Base-by-base conservation (phyloP, 176 grass and related monocot genomes). In the Juncus effusus region DNA sequence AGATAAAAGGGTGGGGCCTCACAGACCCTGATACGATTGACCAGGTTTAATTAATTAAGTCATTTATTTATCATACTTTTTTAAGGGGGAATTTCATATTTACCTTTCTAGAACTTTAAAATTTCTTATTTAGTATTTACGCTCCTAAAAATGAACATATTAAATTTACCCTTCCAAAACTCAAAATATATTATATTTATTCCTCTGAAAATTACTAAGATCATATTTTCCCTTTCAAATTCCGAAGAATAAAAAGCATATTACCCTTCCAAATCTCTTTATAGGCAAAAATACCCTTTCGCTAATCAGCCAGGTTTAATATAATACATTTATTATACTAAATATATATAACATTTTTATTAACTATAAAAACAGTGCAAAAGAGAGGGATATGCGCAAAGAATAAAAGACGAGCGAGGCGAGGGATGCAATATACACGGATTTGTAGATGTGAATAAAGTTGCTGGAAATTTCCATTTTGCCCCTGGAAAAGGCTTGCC, bases 401-500 rank as follows among this genome's bases (percentile, higher is more conserved):
- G 75, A 81, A 74, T 93, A 63, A 99, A 82, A 79, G 94, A 93
- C 56, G 94, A 99, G 81, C 60, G 89, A 65, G 94, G 94, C 37
- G 94, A 99, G 93, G 94, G 94, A 36, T 99, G 94, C 73, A 99
- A 78, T 65, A 89, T 99, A 61, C 80, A 99, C 80, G 94, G 94
- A 76, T 87, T 90, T 68, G 73, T 93, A 84, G 81, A 99, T 84
- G 94, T 99, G 51, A 99, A 85, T 81, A 99, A 87, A 93, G 94
- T 99, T 61, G 94, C 94, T 51, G 94, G 94, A 53, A 99, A 99
- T 82, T 99, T 99, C 75, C 94, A 99, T 82, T 99, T 99, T 53
- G 89, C 94, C 69, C 89, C 94, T 79, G 94, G 89, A 74, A 99
- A 99, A 81, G 79, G 89, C 69, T 84, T 99, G 62, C 88, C 91